Base-by-base conservation (phyloP, 1,284 basidiomycete genomes). In the Cutaneotrichosporon cavernicola region DNA sequence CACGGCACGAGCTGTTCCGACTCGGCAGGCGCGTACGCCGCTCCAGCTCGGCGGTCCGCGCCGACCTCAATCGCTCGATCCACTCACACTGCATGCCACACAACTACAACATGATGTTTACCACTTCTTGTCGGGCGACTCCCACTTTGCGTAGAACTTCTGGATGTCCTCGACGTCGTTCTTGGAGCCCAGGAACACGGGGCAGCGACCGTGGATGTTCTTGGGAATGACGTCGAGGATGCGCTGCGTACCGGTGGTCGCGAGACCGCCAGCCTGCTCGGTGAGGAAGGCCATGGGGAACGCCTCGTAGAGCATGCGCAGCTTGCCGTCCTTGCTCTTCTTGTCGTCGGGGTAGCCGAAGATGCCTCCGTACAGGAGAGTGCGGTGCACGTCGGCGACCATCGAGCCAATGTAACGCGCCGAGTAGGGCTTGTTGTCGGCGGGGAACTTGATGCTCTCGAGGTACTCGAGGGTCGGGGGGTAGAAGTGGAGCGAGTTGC, bases 231-330 rank as follows among this genome's bases (percentile, higher is more conserved):
- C 89, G 76, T 99, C 97, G 52, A 99, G 84, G 72, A 99, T 95
- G 53, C 96, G 87, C 79, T 89, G 85, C 31, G 86, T 90, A 43
- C 97, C 97, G 0, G 96, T 99, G 8, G 95, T 97, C 2, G 97
- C 97, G 66, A 97, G 82, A 56, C 97, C 97, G 40, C 97, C 97
- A 36, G 97, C 97, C 89, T 95, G 78, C 76, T 98, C 96, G 5
- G 89, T 94, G 74, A 98, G 82, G 83, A 91, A 95, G 3, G 95
- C 91, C 96, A 98, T 98, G n/a, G 95, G 96, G 86, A 98, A 99
- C 6, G 92, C 96, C 83, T 99, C 97, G 76, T 99, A 99, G 56
- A 99, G 83, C 76, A 99, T 83, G 75, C 97, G 86, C 72, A 99
- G 85, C 83, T 99, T 99, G 64, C 96, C 78, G 72, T 82, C 89